Percentiles rank a stretch among this genome's conserved stretches.
phyloP scores from a whole-genome alignment of 306 rosid species.

The Inga leiocalycina region DNA sequence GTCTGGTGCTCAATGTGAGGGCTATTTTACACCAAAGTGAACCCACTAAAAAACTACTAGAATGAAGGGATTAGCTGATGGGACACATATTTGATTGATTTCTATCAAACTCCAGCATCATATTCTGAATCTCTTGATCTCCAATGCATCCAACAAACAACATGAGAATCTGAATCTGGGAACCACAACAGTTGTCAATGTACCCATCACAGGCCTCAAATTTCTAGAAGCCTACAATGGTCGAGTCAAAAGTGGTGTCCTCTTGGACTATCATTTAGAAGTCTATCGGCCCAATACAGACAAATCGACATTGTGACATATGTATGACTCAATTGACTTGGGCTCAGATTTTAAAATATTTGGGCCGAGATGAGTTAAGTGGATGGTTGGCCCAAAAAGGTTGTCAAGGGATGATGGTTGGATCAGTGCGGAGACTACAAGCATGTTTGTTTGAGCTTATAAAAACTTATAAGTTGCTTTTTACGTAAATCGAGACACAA shows the following conservation, averaged over 20 bases:
- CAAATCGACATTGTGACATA: no score
- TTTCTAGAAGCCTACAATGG: no score
- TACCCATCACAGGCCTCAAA: not conserved
- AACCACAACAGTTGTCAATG: not conserved
- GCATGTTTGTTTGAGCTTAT: no score
- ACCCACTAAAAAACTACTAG: not conserved
- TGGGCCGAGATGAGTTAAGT: not conserved
- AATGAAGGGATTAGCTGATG: not conserved
- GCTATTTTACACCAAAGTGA: not conserved
- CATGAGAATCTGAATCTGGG: not conserved
- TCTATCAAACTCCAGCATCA: not conserved
- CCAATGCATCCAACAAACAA: slow-evolving; percentile 11
- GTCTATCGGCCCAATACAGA: not conserved
- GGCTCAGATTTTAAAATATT: not conserved
- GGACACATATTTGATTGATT: not conserved
- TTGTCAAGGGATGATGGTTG: not conserved
- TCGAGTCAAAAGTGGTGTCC: not conserved
- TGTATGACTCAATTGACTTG: not conserved
- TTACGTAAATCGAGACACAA: no score
- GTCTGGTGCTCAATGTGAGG: not conserved
- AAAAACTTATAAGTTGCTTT: no score
- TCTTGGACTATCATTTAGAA: not conserved
- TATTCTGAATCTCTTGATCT: slow-evolving; percentile 14
- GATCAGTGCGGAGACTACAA: not conserved
- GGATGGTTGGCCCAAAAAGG: not conserved